A percentile compares a stretch with the other conserved stretches of the same genome.
Evolutionary conservation across 176 grass and related monocot genomes (phyloP).

Genomic region (Raddia guianensis): DNA sequence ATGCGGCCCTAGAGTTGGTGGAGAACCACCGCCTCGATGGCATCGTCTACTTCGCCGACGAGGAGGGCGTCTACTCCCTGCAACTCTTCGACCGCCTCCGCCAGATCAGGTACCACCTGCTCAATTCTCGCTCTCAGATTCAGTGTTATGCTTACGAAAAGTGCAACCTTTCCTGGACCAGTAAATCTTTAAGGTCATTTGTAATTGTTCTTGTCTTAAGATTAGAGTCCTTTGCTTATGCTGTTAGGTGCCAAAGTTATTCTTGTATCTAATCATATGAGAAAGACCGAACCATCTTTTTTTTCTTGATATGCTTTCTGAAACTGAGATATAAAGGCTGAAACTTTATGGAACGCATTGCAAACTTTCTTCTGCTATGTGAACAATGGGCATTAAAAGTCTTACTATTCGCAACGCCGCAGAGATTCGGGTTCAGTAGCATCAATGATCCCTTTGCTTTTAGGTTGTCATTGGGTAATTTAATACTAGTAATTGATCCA

Average conservation of each 20-base stretch:
- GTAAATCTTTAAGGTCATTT: background rate
- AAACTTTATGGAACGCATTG: background rate
- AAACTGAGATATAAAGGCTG: background rate
- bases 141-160: background rate
- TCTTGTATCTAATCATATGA: background rate
- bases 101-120: conserved; percentile 61
- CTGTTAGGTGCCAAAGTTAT: background rate
- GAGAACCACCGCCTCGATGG: conserved; percentile 84
- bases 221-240: background rate
- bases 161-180: background rate
- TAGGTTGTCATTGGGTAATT: background rate
- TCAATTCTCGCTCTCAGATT: background rate
- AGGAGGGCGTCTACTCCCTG: conserved; percentile 92
- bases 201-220: background rate
- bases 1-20: conserved; percentile 76
- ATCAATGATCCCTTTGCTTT: conserved; percentile 4
- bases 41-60: conserved; percentile 93
- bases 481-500: background rate
- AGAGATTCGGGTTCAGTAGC: background rate
- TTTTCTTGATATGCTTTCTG: background rate
- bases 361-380: background rate
- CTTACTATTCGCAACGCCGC: background rate
- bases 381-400: background rate
- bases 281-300: background rate
- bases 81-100: conserved; percentile 74